Evolutionary conservation across 371 early-diverging fungal species (phyloP).

Genomic region (Mucor piriformis): DNA sequence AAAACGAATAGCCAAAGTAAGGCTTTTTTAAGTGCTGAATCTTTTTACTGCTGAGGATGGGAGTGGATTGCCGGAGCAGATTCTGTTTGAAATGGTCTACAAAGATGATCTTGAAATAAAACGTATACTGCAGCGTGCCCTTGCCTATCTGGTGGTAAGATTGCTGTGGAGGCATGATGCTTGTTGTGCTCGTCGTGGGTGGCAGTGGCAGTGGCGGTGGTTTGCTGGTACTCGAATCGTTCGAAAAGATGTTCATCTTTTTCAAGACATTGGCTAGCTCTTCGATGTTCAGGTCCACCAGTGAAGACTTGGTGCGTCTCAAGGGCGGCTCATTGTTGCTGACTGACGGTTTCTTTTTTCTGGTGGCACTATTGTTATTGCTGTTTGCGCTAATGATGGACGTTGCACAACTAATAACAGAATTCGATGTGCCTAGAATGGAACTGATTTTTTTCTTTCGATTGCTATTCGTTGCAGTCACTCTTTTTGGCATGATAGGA

Average conservation of each 20-base stretch:
- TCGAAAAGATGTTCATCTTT: conserved; percentile 9
- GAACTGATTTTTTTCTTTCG: conserved; percentile 17
- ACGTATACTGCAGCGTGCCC: conserved; percentile 39
- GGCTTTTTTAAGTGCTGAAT: conserved; percentile 25
- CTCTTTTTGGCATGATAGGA: conserved; percentile 20
- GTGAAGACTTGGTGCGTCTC: conserved; percentile 22
- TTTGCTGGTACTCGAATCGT: neutral
- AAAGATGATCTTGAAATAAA: conserved; percentile 43
- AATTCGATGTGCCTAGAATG: conserved; percentile 8
- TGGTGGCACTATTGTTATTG: neutral
- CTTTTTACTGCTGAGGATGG: neutral
- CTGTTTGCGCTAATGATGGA: neutral
- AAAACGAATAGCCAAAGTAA: conserved; percentile 35
- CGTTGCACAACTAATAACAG: neutral
- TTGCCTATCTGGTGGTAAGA: conserved; percentile 51
- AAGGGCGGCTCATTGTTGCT: conserved; percentile 2
- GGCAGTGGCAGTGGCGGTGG: conserved; percentile 10
- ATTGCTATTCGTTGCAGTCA: conserved; percentile 1
- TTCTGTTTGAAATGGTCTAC: conserved; percentile 35
- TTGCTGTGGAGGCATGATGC: conserved; percentile 3
- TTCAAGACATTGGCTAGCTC: conserved; percentile 18
- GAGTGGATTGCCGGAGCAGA: conserved; percentile 13
- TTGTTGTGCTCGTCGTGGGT: neutral
- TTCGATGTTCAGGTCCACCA: conserved; percentile 26
- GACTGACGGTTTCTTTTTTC: neutral